A percentile compares a stretch with the other conserved stretches of the same genome.
phyloP scores from a whole-genome alignment of 2,329 filamentous ascomycete genomes.

The Chalaropsis ovoidea region DNA sequence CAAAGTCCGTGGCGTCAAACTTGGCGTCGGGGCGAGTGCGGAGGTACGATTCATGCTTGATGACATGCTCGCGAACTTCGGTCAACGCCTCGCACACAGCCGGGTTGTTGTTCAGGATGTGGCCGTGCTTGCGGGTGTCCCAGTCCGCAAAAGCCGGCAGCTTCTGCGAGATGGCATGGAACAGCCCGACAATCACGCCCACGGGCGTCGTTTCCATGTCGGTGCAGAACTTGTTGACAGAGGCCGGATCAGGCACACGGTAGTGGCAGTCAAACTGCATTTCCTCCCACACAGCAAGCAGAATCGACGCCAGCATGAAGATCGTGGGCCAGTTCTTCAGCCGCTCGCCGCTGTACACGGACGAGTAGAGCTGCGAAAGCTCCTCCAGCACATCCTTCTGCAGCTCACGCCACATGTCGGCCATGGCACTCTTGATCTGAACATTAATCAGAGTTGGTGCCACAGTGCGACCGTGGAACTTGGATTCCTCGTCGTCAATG shows the following conservation, averaged over 20 bases:
- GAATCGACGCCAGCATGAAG: conserved; percentile 89
- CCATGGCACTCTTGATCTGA: conserved; percentile 94
- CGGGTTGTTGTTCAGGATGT: conserved; percentile 78
- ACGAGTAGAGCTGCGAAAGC: conserved; percentile 85
- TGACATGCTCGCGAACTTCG: conserved; percentile 83
- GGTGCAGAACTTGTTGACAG: conserved; percentile 86
- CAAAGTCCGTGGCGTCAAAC: conserved; percentile 87
- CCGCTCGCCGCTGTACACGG: conserved; percentile 92
- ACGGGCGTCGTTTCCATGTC: conserved; percentile 97
- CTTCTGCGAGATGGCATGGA: conserved; percentile 97
- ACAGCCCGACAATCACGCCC: conserved; percentile 89
- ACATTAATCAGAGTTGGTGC: conserved; percentile 99
- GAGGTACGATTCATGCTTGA: conserved; percentile 85
- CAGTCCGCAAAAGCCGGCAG: conserved; percentile 85
- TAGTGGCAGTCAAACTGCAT: conserved; percentile 99
- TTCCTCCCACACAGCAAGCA: conserved; percentile 92
- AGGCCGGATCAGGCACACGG: conserved; percentile 71
- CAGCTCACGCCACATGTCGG: conserved; percentile 95
- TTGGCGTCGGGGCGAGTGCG: conserved; percentile 66
- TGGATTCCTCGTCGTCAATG: conserved; percentile 77
- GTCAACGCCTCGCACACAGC: conserved; percentile 94
- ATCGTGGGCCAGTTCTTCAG: conserved; percentile 99
- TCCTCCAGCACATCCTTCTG: conserved; percentile 95
- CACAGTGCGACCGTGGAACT: conserved; percentile 79
- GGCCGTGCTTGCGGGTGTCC: conserved; percentile 85